phyloP scores from a whole-genome alignment of 2,329 filamentous ascomycete genomes.

The Ceratocystis diversiconidia region DNA sequence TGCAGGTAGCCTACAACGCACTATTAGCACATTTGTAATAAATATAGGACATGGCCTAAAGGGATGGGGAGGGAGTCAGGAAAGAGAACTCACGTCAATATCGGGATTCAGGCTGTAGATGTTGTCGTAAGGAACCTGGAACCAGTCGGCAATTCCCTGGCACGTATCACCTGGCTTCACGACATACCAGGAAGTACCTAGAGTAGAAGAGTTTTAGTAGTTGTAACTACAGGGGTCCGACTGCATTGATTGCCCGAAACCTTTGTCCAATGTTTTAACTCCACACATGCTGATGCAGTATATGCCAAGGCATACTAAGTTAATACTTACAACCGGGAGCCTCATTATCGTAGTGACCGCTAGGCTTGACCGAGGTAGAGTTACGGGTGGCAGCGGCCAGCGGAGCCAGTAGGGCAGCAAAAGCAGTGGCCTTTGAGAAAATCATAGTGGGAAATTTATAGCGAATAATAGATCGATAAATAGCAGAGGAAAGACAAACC shows the following conservation, averaged over 20 bases:
- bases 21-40: not conserved
- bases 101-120: slow-evolving; percentile 10
- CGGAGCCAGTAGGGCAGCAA: not conserved
- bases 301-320: too few relatives aligned
- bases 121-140: slow-evolving; percentile 6
- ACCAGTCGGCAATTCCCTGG: slow-evolving; percentile 4
- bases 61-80: too few relatives aligned
- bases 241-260: too few relatives aligned
- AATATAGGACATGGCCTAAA: not conserved
- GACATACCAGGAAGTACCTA: slow-evolving; percentile 15
- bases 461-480: not conserved
- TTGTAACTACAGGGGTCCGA: not conserved
- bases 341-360: not conserved
- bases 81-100: slow-evolving; percentile 10
- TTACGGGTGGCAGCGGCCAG: not conserved
- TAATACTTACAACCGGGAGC: not conserved
- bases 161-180: slow-evolving; percentile 15
- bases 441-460: slow-evolving; percentile 7
- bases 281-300: too few relatives aligned
- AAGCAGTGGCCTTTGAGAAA: slow-evolving; percentile 2
- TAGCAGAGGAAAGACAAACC: not conserved
- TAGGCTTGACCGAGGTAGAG: slow-evolving; percentile 8
- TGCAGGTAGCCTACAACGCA: slow-evolving; percentile 1
- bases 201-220: not conserved
- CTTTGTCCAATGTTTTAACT: too few relatives aligned